Percentiles rank a stretch among this genome's conserved stretches.
phyloP scores from a whole-genome alignment of 306 rosid genomes.

The Urtica urens region DNA sequence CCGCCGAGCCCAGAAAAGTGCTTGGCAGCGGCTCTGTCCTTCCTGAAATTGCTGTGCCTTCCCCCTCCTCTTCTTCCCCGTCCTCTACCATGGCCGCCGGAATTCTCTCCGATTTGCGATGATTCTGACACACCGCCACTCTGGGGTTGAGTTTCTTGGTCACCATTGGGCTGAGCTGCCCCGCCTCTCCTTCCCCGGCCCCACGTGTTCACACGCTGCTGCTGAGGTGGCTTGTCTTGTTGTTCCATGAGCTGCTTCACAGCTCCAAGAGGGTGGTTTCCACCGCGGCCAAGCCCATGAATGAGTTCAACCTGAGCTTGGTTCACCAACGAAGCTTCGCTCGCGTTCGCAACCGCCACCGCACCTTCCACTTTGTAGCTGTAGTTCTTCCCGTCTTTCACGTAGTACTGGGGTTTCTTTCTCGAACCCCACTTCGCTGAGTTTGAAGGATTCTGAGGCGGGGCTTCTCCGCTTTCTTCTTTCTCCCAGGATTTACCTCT shows the following conservation, averaged over 20 bases:
- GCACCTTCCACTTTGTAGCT: conserved; percentile 93
- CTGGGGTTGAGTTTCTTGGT: conserved; percentile 8
- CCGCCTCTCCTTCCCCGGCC: conserved; percentile 30
- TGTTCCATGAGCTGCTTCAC: conserved; percentile 55
- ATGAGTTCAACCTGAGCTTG: conserved; percentile 61
- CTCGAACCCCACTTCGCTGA: conserved; percentile 84
- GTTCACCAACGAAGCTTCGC: conserved; percentile 57
- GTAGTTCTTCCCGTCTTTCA: conserved; percentile 95
- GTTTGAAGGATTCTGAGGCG: conserved; percentile 28
- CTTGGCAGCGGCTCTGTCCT: conserved; percentile 80
- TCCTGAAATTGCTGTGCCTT: conserved; percentile 54
- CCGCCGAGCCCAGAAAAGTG: conserved; percentile 84
- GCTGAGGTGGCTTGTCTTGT: conserved; percentile 32
- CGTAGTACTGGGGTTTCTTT: conserved; percentile 76
- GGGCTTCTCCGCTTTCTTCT: conserved; percentile 30
- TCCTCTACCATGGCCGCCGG: conserved; percentile 16
- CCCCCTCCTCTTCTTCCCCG: conserved; percentile 38
- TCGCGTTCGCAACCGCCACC: conserved; percentile 67
- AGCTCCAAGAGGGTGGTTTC: conserved; percentile 86
- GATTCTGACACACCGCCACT: conserved; percentile 1
- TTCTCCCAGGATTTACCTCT: conserved; percentile 31
- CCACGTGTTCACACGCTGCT: conserved; percentile 16
- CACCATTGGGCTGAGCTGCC: neutral
- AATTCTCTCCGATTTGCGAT: conserved; percentile 18
- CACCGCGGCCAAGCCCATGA: conserved; percentile 94